phyloP scores from a whole-genome alignment of 768 basidiomycete genomes.

The Rhodotorula taiwanensis region DNA sequence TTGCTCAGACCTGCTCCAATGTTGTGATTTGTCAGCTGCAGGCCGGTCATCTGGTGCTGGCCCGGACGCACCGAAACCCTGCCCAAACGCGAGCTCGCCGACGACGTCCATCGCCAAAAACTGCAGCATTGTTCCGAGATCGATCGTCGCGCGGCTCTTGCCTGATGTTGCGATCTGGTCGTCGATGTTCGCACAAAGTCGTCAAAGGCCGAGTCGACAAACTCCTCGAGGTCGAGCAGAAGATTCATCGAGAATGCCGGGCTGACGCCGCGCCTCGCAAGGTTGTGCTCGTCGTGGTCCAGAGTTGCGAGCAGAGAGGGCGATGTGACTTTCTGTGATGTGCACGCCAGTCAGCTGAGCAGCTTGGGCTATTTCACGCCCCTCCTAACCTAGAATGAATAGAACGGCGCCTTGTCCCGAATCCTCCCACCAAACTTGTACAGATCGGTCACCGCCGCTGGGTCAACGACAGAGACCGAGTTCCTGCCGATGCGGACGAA shows the following conservation, averaged over 20 bases:
- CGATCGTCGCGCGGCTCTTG: background rate
- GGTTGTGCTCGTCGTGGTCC: background rate
- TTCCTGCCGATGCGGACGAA: constrained; percentile 5
- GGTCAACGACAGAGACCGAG: constrained; percentile 3
- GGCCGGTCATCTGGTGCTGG: too few relatives aligned
- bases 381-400: background rate
- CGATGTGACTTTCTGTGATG: background rate
- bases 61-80: background rate
- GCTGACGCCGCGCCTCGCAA: background rate
- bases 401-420: background rate
- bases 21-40: too few relatives aligned
- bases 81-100: background rate
- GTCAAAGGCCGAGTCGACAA: constrained; percentile 8
- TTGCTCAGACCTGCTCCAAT: background rate
- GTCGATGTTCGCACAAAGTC: constrained; percentile 6
- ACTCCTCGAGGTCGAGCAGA: constrained; percentile 11
- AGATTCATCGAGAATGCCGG: constrained; percentile 15
- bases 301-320: constrained; percentile 10
- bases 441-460: background rate
- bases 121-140: constrained; percentile 7
- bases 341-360: background rate
- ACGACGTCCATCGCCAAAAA: constrained; percentile 8
- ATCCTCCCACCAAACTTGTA: background rate
- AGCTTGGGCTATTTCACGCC: background rate
- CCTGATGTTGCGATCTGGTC: background rate